These are phyloP conservation scores for Kwoniella sp. DNA, from an alignment of 768 basidiomycete species.

Conservation along the genomic window DNA sequence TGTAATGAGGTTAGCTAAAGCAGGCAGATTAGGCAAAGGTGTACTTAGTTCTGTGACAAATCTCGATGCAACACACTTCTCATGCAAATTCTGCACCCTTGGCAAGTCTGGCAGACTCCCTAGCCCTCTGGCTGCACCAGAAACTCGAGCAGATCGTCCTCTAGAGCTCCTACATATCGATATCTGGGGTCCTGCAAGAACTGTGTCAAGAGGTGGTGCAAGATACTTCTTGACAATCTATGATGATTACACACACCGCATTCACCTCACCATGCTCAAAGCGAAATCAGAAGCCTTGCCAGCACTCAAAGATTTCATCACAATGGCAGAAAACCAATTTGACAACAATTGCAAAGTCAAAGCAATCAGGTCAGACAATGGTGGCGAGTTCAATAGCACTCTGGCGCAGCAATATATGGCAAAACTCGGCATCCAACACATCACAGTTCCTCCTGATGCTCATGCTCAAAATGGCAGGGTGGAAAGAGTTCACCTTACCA, in stretches of 20 bases:
- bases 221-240: conserved; percentile 7
- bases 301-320: conserved; percentile 3
- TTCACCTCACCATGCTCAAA: conserved; percentile 7
- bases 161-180: background rate
- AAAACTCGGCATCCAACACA: conserved; percentile 6
- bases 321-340: conserved; percentile 13
- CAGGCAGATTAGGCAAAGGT: conserved; percentile 5
- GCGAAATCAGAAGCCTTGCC: background rate
- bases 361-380: conserved; percentile 14
- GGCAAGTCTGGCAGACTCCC: conserved; percentile 9
- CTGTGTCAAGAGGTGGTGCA: background rate
- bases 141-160: background rate
- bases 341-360: conserved; percentile 4
- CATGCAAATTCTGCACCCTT: background rate
- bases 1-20: conserved; percentile 7
- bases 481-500: conserved; percentile 28
- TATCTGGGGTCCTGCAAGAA: conserved; percentile 2
- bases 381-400: conserved; percentile 7
- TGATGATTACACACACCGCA: conserved; percentile 3
- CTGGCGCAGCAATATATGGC: background rate
- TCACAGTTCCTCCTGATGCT: conserved; percentile 24
- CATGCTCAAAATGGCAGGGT: conserved; percentile 35
- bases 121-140: background rate
- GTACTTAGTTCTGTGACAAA: background rate
- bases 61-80: background rate